Conservation (phyloP, 257 asterid species). For the Lavandula angustifolia region DNA sequence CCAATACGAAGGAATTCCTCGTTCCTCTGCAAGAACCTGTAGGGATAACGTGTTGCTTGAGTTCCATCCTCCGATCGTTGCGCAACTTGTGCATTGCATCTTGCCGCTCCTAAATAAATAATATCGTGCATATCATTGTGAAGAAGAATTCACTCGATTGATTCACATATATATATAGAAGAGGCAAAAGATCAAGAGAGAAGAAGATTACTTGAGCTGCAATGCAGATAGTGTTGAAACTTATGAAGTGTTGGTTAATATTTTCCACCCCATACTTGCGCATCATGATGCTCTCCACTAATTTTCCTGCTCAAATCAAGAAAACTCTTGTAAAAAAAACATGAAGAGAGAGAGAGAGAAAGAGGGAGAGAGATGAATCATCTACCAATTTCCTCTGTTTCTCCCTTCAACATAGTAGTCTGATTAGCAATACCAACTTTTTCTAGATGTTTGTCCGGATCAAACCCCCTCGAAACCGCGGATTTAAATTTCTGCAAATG, state of each 20-base stretch:
- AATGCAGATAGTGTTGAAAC: constrained; percentile 94
- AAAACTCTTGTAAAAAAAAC: too few species aligned
- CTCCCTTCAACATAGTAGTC: constrained; percentile 39
- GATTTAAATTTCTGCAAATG: constrained; percentile 71
- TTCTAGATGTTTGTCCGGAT: constrained; percentile 78
- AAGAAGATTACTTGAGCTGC: constrained; percentile 97
- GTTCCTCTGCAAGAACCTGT: constrained; percentile 84
- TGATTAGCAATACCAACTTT: constrained; percentile 65
- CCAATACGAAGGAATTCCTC: constrained; percentile 93
- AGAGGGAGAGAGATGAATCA: not conserved
- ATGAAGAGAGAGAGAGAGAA: not conserved
- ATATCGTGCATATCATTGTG: not conserved
- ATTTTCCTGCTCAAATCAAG: constrained; percentile 40
- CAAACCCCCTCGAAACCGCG: constrained; percentile 74
- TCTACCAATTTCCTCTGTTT: constrained; percentile 89
- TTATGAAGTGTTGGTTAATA: constrained; percentile 72
- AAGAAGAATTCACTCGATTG: too few species aligned
- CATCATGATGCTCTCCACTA: constrained; percentile 79
- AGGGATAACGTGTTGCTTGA: constrained; percentile 95
- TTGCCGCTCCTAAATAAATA: constrained; percentile 65
- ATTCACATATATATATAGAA: too few species aligned
- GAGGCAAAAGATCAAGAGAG: too few species aligned
- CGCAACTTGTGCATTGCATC: constrained; percentile 95
- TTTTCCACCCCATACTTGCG: constrained; percentile 81
- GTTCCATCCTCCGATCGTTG: constrained; percentile 98